Conservation (phyloP, 2,329 filamentous ascomycete genomes). For the Calonectria fujianensis region DNA sequence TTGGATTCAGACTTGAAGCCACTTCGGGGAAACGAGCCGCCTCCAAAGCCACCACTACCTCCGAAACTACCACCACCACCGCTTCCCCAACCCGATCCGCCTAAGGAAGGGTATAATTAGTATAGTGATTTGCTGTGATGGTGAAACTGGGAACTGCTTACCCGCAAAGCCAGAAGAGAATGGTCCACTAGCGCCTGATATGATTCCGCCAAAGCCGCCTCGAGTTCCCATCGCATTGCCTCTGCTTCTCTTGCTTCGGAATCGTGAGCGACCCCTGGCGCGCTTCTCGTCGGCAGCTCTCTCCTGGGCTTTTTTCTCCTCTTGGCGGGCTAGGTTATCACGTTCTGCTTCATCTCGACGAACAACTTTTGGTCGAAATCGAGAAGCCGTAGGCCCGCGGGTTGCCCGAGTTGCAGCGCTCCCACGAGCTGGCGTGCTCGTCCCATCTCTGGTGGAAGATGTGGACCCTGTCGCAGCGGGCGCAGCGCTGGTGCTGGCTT, state of each 20-base stretch:
- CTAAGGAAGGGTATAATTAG: constrained; percentile 43
- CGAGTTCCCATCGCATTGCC: constrained; percentile 67
- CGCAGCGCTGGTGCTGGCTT: constrained; percentile 45
- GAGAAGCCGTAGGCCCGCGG: constrained; percentile 60
- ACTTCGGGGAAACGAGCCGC: constrained; percentile 53
- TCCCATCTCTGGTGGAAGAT: constrained; percentile 43
- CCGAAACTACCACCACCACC: constrained; percentile 56
- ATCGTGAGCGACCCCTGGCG: constrained; percentile 62
- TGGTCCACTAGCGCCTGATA: constrained; percentile 62
- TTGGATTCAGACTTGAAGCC: constrained; percentile 60
- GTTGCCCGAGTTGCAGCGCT: constrained; percentile 60
- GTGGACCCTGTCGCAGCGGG: constrained; percentile 45
- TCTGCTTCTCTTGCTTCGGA: constrained; percentile 65
- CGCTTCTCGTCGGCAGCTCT: constrained; percentile 63
- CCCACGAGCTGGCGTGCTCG: constrained; percentile 57
- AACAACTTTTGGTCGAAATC: constrained; percentile 69
- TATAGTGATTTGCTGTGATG: background rate
- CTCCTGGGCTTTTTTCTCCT: constrained; percentile 65
- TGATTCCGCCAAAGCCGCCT: constrained; percentile 61
- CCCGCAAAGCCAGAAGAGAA: constrained; percentile 60
- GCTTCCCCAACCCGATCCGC: constrained; percentile 53
- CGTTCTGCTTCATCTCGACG: constrained; percentile 71
- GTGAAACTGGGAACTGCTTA: constrained; percentile 42
- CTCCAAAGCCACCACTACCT: constrained; percentile 53
- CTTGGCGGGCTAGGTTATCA: constrained; percentile 66